These are phyloP conservation scores for Raphanus raphanistrum DNA, from an alignment of 345 rosid species.

Conservation along the genomic window DNA sequence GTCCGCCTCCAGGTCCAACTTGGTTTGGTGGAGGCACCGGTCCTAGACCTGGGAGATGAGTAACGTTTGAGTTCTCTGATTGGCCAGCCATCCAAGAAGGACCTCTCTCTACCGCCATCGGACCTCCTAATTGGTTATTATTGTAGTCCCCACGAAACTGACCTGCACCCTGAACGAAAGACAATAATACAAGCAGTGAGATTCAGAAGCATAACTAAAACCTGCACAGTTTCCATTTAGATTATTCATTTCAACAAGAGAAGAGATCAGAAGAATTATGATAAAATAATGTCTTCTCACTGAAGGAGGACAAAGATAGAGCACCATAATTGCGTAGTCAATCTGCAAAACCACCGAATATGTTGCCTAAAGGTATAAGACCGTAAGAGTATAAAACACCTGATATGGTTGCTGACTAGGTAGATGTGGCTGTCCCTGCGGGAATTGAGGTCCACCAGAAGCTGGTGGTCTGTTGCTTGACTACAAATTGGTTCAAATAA, in stretches of 20 bases:
- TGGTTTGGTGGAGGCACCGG: slow-evolving; percentile 56
- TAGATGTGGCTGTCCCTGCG: slow-evolving; percentile 65
- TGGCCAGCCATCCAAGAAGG: slow-evolving; percentile 78
- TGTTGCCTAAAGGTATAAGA: slow-evolving; percentile 5
- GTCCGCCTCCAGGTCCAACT: slow-evolving; percentile 58
- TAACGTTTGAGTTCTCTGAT: slow-evolving; percentile 52
- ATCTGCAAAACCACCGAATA: neutral
- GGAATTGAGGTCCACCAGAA: slow-evolving; percentile 58
- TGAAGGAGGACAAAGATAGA: neutral
- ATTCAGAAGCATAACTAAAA: neutral
- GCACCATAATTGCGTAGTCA: slow-evolving; percentile 5
- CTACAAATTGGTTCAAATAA: slow-evolving; percentile 47
- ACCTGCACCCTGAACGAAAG: slow-evolving; percentile 57
- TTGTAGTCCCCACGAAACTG: slow-evolving; percentile 62
- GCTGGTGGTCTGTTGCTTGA: slow-evolving; percentile 54
- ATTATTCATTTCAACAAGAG: neutral
- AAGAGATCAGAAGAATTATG: neutral
- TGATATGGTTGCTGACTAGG: slow-evolving; percentile 69
- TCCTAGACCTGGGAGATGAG: slow-evolving; percentile 61
- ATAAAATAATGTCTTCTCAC: neutral
- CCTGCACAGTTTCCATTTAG: neutral
- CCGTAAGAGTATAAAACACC: slow-evolving; percentile 38
- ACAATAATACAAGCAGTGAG: slow-evolving; percentile 15
- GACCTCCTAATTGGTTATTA: slow-evolving; percentile 57
- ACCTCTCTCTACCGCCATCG: slow-evolving; percentile 72